Evolutionary conservation across 306 rosid genomes (phyloP), one percentile per base, ranked within the genome.

Genomic region (Abrus pulchellus): DNA sequence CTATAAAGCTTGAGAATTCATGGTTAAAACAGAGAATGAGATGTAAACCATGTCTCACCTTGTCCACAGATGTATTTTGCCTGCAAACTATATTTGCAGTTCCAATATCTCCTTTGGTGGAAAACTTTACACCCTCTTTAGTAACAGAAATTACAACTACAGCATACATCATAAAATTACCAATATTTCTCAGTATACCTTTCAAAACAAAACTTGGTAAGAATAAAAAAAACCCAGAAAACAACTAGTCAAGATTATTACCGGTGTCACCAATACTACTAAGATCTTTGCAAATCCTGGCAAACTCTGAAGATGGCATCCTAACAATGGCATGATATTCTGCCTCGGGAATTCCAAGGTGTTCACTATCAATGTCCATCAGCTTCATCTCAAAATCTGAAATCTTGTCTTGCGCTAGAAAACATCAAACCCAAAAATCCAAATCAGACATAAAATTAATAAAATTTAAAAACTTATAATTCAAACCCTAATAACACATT

Each of bases 361-460:
- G 99, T 63, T 96, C 99, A 27, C 98, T 96, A 60, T 96, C 99
- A 1, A 93, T 96, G 83, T 93, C 98, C 99, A 96, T 96, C 83
- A 93, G 76, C 85, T 93, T 96, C 98, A 96, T 96, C 92, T 96
- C 99, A 76, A 96, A 96, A 83, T 93, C 97, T 3, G 98, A 88
- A 75, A 93, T 93, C 71, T 96, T 96, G 5, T 93, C 97, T 80
- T 96, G 98, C 0, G 88, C 92, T 88, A 29, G 27, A 56, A 53
- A 2, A 49, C 80, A 79, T 45, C 36, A 50, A 3, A 40, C 44
- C 53, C 6, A 27, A 44, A 12, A 13, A 38, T 5, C 1, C 0
- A 60, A 30, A 49, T 60, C 68, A 65, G 20, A 14, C 5, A 2
- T 6, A 48, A 45, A 45, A 65, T 8, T 52, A 6, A 1, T 0